These are phyloP conservation scores for Oxytropis ochrocephala DNA, from an alignment of 306 rosid genomes.

Conservation along the genomic window DNA sequence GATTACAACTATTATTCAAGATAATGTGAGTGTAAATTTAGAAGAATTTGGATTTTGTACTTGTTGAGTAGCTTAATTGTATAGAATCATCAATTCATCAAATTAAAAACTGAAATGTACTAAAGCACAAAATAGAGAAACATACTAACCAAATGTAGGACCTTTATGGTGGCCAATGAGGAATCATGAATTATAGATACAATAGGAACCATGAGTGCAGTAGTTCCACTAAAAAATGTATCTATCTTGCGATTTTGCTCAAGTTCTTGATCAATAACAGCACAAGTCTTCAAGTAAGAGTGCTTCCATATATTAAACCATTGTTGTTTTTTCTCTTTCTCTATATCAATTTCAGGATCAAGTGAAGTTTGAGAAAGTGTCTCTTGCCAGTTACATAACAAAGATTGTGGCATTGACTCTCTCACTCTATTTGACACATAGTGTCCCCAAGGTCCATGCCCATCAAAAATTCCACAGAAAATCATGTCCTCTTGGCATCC, in stretches of 20 bases:
- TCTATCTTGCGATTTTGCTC: slow-evolving; percentile 55
- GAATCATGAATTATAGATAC: too few relatives aligned
- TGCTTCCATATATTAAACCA: slow-evolving; percentile 61
- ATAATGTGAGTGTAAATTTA: too few relatives aligned
- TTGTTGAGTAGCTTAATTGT: too few relatives aligned
- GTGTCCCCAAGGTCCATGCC: slow-evolving; percentile 92
- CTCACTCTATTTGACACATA: slow-evolving; percentile 66
- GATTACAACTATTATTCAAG: too few relatives aligned
- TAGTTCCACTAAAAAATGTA: slow-evolving; percentile 69
- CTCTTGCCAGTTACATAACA: slow-evolving; percentile 75
- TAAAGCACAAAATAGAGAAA: too few relatives aligned
- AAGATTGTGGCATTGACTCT: slow-evolving; percentile 61
- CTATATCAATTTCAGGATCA: slow-evolving; percentile 34
- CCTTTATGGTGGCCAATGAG: too few relatives aligned
- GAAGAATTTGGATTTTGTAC: too few relatives aligned
- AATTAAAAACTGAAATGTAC: too few relatives aligned
- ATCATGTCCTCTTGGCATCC: slow-evolving; percentile 86
- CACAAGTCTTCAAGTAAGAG: slow-evolving; percentile 71
- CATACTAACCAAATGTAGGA: too few relatives aligned
- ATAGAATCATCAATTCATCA: too few relatives aligned
- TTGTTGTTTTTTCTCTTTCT: slow-evolving; percentile 40
- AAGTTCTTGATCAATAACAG: slow-evolving; percentile 63
- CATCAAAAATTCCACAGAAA: too few relatives aligned
- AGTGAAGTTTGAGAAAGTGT: slow-evolving; percentile 48
- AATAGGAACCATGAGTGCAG: too few relatives aligned